These are phyloP conservation scores for Citrus glauca DNA, from an alignment of 345 rosid species.

Conservation along the genomic window DNA sequence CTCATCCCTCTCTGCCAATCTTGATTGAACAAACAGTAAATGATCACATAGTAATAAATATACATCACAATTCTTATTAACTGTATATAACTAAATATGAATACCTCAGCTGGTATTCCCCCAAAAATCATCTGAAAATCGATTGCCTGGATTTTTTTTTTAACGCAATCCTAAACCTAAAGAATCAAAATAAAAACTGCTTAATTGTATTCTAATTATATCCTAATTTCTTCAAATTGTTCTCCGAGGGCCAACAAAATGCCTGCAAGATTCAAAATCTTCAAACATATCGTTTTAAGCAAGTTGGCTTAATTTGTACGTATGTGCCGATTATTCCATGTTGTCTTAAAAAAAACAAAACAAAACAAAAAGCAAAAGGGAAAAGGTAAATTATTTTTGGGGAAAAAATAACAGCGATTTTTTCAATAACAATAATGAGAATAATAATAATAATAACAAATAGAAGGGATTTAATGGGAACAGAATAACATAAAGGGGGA, in stretches of 20 bases:
- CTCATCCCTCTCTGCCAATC: constrained; percentile 20
- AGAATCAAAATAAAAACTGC: not conserved
- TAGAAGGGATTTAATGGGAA: not conserved
- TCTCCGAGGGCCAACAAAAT: not conserved
- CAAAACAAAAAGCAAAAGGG: not conserved
- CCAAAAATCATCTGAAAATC: too few species aligned
- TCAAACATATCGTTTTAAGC: not conserved
- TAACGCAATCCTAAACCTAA: not conserved
- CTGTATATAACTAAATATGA: not conserved
- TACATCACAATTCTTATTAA: not conserved
- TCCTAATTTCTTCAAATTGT: not conserved
- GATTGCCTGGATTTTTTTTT: too few species aligned
- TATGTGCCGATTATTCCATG: not conserved
- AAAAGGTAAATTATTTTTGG: not conserved
- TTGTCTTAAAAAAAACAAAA: not conserved
- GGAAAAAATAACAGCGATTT: not conserved
- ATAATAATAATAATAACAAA: too few species aligned
- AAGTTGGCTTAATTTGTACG: not conserved
- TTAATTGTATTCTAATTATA: not conserved
- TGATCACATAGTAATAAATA: not conserved
- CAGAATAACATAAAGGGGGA: not conserved
- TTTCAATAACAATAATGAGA: too few species aligned
- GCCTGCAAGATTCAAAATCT: not conserved
- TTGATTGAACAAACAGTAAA: constrained; percentile 9
- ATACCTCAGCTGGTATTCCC: not conserved